Conservation (phyloP, 192 early-diverging fungal species). For the Entomortierella lignicola region DNA sequence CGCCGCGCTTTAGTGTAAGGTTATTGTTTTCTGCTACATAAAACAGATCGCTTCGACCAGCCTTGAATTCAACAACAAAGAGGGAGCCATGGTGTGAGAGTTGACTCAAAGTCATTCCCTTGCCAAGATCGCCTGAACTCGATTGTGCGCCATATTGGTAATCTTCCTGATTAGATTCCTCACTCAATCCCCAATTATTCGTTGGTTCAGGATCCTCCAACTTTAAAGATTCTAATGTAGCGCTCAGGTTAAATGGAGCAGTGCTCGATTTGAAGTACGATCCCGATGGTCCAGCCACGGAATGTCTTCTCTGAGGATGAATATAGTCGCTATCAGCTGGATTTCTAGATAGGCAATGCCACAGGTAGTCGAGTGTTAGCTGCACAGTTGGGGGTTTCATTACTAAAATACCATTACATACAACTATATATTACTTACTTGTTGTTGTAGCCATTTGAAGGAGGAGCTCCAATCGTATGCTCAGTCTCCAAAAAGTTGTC, state of each 20-base stretch:
- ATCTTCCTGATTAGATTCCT: conserved; percentile 51
- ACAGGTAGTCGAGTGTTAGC: background rate
- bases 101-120: conserved; percentile 59
- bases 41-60: conserved; percentile 86
- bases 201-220: conserved; percentile 24
- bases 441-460: background rate
- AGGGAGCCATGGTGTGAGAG: conserved; percentile 67
- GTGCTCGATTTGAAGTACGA: conserved; percentile 45
- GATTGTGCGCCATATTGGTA: conserved; percentile 28
- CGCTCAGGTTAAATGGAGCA: conserved; percentile 31
- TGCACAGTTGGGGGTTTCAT: no score
- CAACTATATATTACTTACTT: conserved; percentile 7
- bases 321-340: conserved; percentile 18
- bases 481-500: conserved; percentile 39
- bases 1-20: conserved; percentile 67
- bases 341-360: background rate
- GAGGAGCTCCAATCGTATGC: background rate
- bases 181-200: conserved; percentile 30
- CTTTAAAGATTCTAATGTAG: conserved; percentile 47
- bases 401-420: no score
- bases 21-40: conserved; percentile 68
- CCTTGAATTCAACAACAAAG: conserved; percentile 90
- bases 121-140: conserved; percentile 53
- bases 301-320: conserved; percentile 61
- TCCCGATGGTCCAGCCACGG: conserved; percentile 59